Evolutionary conservation across 2,329 filamentous ascomycete genomes (phyloP), one percentile per base, ranked within the genome.

Genomic region (Metarhizium humberi): DNA sequence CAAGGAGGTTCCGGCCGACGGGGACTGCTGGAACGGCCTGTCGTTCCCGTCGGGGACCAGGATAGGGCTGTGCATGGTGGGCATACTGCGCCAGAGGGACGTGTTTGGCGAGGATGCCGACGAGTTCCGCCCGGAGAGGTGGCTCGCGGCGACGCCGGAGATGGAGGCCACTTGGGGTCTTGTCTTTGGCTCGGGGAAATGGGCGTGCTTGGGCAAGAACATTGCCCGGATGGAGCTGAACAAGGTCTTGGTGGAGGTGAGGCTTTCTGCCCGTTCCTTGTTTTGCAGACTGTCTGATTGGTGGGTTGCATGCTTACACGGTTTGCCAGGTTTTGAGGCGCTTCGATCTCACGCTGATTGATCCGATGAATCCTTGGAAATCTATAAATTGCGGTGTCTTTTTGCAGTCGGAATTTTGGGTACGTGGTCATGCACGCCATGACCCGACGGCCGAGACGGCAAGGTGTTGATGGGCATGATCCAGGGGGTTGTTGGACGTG

Each of bases 181-280:
- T 10, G 62, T 73, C 0, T 75, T 75, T 54, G 67, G 71, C 2
- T 67, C 70, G 29, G 73, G 74, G 0, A 55, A 66, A 3, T 74
- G 69, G 65, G 64, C 66, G 46, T 75, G 73, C 47, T 57, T 74
- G 13, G 73, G 73, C 1, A 66, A 68, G 4, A 66, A 66, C 0
- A 63, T 75, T 29, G 71, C 73, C 1, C 52, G 68, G 8, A 68
- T 75, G 60, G 71, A 75, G 59, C 29, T 74, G 53, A 71, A 72
- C 46, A 70, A 71, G 62, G 52, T 69, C 2, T 65, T 73, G 36
- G 71, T 75, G 20, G 74, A 78, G 67, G 71, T 73, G 50, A 25
- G 54, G 65, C 47, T 8, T 3, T 52, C 54, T 6, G 46, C 57
- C 16, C 58, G 11, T 0, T 11, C 14, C 16, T 0, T 30, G 4